phyloP scores from a whole-genome alignment of 805 yeast genomes.

The Komagataella mondaviorum region DNA sequence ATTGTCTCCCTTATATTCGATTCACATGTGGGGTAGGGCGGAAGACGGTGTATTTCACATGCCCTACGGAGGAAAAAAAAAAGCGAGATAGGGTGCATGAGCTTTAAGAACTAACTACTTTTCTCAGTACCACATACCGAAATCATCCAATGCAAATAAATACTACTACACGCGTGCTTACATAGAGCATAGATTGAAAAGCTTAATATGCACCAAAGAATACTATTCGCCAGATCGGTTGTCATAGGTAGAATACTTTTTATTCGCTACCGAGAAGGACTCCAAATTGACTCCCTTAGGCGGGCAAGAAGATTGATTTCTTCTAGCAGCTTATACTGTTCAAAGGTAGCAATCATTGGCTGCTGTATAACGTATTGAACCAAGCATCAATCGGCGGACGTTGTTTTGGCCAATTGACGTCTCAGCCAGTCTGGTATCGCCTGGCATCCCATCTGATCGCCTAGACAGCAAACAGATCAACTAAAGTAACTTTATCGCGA shows the following conservation, averaged over 20 bases:
- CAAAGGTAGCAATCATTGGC: constrained; percentile 27
- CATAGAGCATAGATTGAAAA: background rate
- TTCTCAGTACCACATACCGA: background rate
- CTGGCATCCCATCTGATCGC: constrained; percentile 23
- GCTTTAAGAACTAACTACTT: background rate
- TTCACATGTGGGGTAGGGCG: background rate
- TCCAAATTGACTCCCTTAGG: constrained; percentile 20
- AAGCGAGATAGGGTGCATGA: background rate
- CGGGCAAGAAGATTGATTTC: constrained; percentile 36
- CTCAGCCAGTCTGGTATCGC: constrained; percentile 28
- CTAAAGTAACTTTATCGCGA: constrained; percentile 30
- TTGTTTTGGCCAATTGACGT: constrained; percentile 33
- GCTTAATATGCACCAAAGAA: background rate
- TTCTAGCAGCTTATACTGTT: constrained; percentile 37
- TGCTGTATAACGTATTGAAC: constrained; percentile 26
- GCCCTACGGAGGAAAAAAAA: background rate
- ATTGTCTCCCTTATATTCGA: background rate
- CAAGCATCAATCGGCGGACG: constrained; percentile 41
- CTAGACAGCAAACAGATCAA: constrained; percentile 29
- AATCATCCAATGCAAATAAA: background rate
- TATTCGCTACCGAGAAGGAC: background rate
- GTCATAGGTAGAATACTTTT: no score
- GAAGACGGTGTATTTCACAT: background rate
- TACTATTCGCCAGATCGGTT: background rate
- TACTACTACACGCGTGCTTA: background rate